Evolutionary conservation across 2,329 filamentous ascomycete species (phyloP), one percentile per base, ranked within the genome.

Genomic region (Fusarium sp.): DNA sequence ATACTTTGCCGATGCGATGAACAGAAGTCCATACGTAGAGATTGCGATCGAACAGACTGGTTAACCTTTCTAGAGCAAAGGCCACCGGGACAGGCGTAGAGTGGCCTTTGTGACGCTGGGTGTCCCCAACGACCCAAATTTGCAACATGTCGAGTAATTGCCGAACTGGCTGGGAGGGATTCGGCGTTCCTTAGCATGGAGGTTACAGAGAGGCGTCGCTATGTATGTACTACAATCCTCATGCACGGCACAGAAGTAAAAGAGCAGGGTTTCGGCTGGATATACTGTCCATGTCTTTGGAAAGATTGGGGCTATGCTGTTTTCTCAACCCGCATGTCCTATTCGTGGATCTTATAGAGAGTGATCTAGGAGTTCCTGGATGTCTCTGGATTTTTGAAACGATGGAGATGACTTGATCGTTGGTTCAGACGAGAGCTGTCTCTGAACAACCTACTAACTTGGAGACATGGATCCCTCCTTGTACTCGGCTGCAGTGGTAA

Each of bases 181-280:
- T 66, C 64, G 67, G 71, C 44, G 23, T 25, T 60, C 37, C 42
- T 69, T 69, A 66, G 64, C 44, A 69, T 63, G 44, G 49, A 65
- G 60, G 57, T 68, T 72, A 47, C 62, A 40, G 38, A 46, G 65
- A 57, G 71, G 60, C 64, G 63, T 50, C 47, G 53, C 44, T 56
- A 43, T 69, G 65, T 49, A 60, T 47, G 49, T 46, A 43, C 37
- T 46, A n/a, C 33, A 25, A 68, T 37, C 42, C 47, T 49, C 25
- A 46, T 47, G 33, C 44, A 37, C 46, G 46, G 46, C 65, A 52
- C 44, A 52, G 46, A 42, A 23, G 44, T 23, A 30, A 66, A 25
- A 37, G 21, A 57, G n/a, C 23, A 38, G 30, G 37, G 23, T 32
- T 60, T 44, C 19, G 38, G 23, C 54, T 28, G 32, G 5, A 35